phyloP scores from a whole-genome alignment of 1,284 basidiomycete genomes.

The Mycena citricolor region DNA sequence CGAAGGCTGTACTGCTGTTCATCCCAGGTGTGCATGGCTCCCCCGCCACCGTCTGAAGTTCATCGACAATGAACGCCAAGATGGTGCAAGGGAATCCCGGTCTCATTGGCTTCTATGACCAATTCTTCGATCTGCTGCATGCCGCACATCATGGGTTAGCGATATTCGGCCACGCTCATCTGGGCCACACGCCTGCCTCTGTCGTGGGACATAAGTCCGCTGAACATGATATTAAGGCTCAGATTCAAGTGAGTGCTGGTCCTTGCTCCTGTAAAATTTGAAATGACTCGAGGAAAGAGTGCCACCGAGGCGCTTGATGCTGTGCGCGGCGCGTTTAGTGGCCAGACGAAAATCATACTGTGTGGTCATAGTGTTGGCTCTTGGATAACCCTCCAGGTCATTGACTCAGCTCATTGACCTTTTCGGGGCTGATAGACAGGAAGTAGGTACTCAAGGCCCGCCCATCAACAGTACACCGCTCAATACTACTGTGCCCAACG shows the following conservation, averaged over 20 bases:
- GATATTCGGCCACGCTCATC: constrained; percentile 52
- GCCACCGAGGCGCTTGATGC: constrained; percentile 51
- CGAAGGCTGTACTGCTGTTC: constrained; percentile 48
- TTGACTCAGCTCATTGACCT: constrained; percentile 9
- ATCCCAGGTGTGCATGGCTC: constrained; percentile 46
- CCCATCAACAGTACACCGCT: constrained; percentile 33
- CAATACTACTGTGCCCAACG: constrained; percentile 60
- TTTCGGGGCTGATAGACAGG: constrained; percentile 6
- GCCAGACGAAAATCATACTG: constrained; percentile 41
- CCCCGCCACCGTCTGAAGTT: neutral
- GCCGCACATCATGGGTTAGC: constrained; percentile 39
- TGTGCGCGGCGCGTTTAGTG: constrained; percentile 35
- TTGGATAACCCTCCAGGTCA: constrained; percentile 59
- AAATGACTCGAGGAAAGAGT: constrained; percentile 45
- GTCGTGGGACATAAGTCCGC: neutral
- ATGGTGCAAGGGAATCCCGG: constrained; percentile 56
- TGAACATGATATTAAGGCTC: constrained; percentile 12
- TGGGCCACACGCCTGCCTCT: constrained; percentile 49
- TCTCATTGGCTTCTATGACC: constrained; percentile 55
- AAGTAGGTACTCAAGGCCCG: constrained; percentile 50
- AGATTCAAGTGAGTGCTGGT: constrained; percentile 14
- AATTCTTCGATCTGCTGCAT: constrained; percentile 51
- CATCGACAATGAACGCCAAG: neutral
- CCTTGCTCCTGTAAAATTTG: neutral
- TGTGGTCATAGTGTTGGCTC: constrained; percentile 61